Conservation (phyloP, 306 rosid genomes). For the Ammopiptanthus mongolicus region DNA sequence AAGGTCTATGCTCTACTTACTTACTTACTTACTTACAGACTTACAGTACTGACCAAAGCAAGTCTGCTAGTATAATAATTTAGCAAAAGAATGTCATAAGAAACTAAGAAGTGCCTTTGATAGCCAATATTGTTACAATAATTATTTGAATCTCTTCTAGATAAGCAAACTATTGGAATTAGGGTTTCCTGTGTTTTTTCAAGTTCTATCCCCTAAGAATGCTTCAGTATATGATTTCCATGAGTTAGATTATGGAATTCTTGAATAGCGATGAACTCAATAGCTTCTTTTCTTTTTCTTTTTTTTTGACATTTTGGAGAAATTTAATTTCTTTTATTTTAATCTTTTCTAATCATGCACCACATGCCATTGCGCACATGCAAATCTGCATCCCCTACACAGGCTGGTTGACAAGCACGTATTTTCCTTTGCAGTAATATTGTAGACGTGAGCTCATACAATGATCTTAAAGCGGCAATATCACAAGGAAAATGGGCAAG, state of each 20-base stretch:
- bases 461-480: constrained; percentile 85
- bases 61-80: background rate
- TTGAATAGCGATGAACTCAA: background rate
- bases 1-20: background rate
- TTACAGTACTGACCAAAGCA: background rate
- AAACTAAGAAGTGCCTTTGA: background rate
- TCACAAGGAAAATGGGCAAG: constrained; percentile 97
- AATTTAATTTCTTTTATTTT: background rate
- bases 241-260: background rate
- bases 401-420: constrained; percentile 6
- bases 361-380: background rate
- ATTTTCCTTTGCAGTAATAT: constrained; percentile 59
- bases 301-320: background rate
- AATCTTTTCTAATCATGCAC: background rate
- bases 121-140: background rate
- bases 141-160: background rate
- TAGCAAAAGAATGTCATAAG: background rate
- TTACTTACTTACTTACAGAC: no score
- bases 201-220: background rate
- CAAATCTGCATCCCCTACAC: background rate
- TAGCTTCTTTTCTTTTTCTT: background rate
- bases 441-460: constrained; percentile 77
- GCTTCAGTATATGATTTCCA: background rate
- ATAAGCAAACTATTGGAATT: background rate
- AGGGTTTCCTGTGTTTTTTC: background rate